Conservation (phyloP, 352 stramenopile species). For the Discostella stelligera region DNA sequence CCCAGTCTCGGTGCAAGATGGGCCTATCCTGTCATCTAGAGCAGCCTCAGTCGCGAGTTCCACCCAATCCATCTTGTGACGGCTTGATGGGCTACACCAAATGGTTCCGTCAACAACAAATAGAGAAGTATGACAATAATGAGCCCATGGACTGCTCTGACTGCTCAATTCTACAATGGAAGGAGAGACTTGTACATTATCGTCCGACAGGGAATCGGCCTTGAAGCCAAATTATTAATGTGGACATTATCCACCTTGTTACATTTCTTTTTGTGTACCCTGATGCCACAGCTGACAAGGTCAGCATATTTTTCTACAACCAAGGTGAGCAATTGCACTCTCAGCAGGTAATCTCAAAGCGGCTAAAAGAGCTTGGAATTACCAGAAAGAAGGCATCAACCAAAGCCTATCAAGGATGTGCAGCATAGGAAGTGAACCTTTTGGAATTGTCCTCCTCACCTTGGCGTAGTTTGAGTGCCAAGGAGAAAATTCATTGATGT, state of each 20-base stretch:
- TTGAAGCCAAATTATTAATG: not conserved
- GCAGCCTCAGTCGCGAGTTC: not conserved
- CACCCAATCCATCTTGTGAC: not conserved
- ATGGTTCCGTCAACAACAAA: no score
- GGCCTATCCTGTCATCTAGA: not conserved
- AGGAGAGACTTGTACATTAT: no score
- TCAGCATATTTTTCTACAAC: not conserved
- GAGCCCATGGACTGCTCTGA: no score
- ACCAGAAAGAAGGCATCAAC: no score
- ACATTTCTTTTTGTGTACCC: not conserved
- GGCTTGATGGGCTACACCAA: not conserved
- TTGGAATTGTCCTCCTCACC: not conserved
- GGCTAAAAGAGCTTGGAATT: conserved; percentile 5
- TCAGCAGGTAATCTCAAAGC: not conserved
- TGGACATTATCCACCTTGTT: not conserved
- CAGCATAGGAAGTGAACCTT: not conserved
- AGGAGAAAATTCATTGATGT: no score
- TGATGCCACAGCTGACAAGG: no score
- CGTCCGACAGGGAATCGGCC: no score
- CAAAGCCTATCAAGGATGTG: not conserved
- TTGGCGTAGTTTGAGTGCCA: no score
- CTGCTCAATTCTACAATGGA: no score
- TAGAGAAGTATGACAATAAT: no score
- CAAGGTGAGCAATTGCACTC: conserved; percentile 1
- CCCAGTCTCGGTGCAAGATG: not conserved